A percentile compares a stretch with the other conserved stretches of the same genome.
Conservation (phyloP, 306 rosid genomes). For the Inga oerstediana region DNA sequence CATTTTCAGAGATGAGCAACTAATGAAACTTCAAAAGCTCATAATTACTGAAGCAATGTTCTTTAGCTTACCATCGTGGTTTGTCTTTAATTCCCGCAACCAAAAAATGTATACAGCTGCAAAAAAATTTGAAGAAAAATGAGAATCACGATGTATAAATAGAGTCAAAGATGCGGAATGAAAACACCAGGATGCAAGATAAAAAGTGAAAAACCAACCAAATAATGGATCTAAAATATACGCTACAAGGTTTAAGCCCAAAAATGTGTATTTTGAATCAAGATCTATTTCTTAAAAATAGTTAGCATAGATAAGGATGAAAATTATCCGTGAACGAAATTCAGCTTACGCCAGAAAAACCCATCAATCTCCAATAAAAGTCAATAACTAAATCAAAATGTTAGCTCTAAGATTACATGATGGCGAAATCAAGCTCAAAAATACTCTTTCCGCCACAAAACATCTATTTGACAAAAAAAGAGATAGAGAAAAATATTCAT, state of each 20-base stretch:
- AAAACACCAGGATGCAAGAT: neutral
- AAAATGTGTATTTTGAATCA: neutral
- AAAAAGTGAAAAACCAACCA: neutral
- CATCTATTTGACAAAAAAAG: neutral
- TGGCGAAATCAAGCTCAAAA: neutral
- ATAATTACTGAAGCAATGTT: neutral
- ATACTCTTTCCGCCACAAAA: neutral
- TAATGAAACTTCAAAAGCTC: neutral
- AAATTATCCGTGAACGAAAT: neutral
- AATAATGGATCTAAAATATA: neutral
- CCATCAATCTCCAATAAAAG: neutral
- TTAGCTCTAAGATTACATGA: neutral
- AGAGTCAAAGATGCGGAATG: neutral
- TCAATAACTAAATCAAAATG: neutral
- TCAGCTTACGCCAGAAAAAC: neutral
- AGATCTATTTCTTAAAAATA: neutral
- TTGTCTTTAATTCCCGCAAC: constrained; percentile 26
- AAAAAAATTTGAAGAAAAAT: neutral
- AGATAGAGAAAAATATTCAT: neutral
- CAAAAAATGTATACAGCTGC: neutral
- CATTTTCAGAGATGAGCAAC: constrained; percentile 18
- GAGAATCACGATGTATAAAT: neutral
- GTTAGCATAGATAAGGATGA: neutral
- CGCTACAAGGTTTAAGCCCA: neutral
- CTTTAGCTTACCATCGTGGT: constrained; percentile 63